Base-by-base conservation (phyloP, 257 asterid genomes). In the Capsicum pubescens region DNA sequence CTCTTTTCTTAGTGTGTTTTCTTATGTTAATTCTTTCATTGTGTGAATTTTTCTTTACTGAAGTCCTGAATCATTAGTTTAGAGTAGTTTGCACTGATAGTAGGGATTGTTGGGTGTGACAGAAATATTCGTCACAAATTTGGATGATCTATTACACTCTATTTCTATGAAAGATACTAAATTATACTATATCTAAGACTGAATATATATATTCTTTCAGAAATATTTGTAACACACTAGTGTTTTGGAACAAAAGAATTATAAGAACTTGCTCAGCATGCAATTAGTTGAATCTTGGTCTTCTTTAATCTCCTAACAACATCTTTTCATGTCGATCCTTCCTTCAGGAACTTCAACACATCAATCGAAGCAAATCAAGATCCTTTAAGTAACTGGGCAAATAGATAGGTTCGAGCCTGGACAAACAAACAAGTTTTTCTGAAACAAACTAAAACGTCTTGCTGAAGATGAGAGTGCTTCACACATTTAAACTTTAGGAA, bases 401-500 rank as follows among this genome's bases (percentile, higher is more conserved):
- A 44, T 44, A 44, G 48, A 44, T 44, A 44, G 48, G 48, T 6
- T 44, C 8, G 48, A 44, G 48, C 48, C 48, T 44, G 48, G 7
- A 44, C 48, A 44, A 44, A 44, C 48, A 44, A 44, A 44, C 48
- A 44, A 44, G 6, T 44, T 44, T 6, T 44, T 44, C 6, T 44
- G 48, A 44, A 44, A 44, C 48, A 44, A 7, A 44, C 48, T 5
- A 44, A 44, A 60, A 26, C 13, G n/a, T 13, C 3, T 60, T 60
- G n/a, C 35, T 63, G 2, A 63, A 63, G 32, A 36, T 63, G 60
- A 83, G 52, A 35, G 11, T 52, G n/a, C 19, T 39, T 52, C 21
- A 11, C 3, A 84, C 58, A 63, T 36, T 42, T 59, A 26, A 42
- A 84, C 83, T 4, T 59, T 76, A 6, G 86, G 46, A 15, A 84